Base-by-base conservation (phyloP, 2,329 filamentous ascomycete genomes). In the Phyllosticta capitalensis region DNA sequence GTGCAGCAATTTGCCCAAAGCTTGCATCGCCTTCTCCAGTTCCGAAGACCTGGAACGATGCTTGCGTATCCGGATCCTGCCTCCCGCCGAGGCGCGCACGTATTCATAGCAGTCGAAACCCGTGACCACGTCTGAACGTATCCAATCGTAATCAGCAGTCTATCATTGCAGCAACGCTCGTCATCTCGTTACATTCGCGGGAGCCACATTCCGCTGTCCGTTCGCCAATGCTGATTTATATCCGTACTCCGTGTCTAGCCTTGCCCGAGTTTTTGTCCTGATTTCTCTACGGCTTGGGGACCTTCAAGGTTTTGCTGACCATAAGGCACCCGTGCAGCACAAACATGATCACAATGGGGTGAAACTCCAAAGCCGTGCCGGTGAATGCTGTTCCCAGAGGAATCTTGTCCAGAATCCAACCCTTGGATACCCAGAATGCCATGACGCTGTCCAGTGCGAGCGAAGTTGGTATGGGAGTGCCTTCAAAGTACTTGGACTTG, bases 401-500 rank as follows among this genome's bases (percentile, higher is more conserved):
- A n/a, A 99, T 74, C 61, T 85, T 78, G 22, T 89, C 85, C 62
- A 90, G 80, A 52, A 92, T 81, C 89, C 89, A 92, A 63, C 88
- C 87, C 65, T 90, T 81, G 60, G 81, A 85, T 28, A 95, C 83
- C 88, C 91, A 97, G 76, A 87, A 96, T 28, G 87, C 89, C 89
- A 97, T 96, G 61, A 95, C 68, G 14, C 81, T 84, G 63, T 90
- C 90, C 65, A 95, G 85, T 1, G 81, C 86, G 22, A 97, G 79
- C 22, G 89, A 92, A 2, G 91, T 97, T 1, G 94, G 94, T 68
- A 97, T 96, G 0, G 94, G 94, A 0, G 92, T 95, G 67, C 94
- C 94, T 76, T 99, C 94, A 67, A 99, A 99, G 77, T 95, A 99
- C 70, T 88, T 83, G 61, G 89, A 90, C 78, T 99, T 99, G 66